These are phyloP conservation scores for Phytophthora megakarya DNA, from an alignment of 352 stramenopile genomes.

Conservation along the genomic window DNA sequence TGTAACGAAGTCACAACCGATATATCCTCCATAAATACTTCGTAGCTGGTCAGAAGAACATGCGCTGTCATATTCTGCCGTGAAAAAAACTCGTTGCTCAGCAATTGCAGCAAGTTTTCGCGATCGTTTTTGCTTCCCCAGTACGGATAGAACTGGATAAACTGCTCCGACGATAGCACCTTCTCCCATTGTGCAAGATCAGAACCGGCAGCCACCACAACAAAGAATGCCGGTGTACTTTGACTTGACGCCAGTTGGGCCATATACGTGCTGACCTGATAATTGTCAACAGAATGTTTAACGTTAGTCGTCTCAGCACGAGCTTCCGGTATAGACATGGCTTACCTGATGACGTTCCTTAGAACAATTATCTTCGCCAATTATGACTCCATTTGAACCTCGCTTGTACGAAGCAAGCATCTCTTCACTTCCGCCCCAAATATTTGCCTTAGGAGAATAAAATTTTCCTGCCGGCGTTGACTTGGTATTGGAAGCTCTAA, in stretches of 20 bases:
- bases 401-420: slow-evolving; percentile 32
- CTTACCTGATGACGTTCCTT: slow-evolving; percentile 35
- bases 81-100: slow-evolving; percentile 46
- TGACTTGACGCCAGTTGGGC: slow-evolving; percentile 35
- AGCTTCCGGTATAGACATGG: neutral
- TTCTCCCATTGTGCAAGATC: slow-evolving; percentile 51
- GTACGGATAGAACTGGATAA: slow-evolving; percentile 53
- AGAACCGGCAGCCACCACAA: slow-evolving; percentile 47
- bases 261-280: slow-evolving; percentile 40
- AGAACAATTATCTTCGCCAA: slow-evolving; percentile 22
- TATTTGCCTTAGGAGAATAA: slow-evolving; percentile 3
- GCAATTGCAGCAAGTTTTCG: slow-evolving; percentile 36
- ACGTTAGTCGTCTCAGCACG: slow-evolving; percentile 5
- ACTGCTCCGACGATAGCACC: slow-evolving; percentile 29
- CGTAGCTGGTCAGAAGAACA: slow-evolving; percentile 64
- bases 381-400: slow-evolving; percentile 42
- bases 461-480: neutral
- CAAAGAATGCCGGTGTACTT: slow-evolving; percentile 40
- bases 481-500: slow-evolving; percentile 36
- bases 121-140: slow-evolving; percentile 57
- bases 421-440: slow-evolving; percentile 3
- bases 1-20: slow-evolving; percentile 43
- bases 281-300: neutral
- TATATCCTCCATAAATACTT: slow-evolving; percentile 61
- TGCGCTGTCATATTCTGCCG: slow-evolving; percentile 35